Evolutionary conservation across 768 basidiomycete genomes (phyloP), one percentile per base, ranked within the genome.

Genomic region (Leccinellum luteum): DNA sequence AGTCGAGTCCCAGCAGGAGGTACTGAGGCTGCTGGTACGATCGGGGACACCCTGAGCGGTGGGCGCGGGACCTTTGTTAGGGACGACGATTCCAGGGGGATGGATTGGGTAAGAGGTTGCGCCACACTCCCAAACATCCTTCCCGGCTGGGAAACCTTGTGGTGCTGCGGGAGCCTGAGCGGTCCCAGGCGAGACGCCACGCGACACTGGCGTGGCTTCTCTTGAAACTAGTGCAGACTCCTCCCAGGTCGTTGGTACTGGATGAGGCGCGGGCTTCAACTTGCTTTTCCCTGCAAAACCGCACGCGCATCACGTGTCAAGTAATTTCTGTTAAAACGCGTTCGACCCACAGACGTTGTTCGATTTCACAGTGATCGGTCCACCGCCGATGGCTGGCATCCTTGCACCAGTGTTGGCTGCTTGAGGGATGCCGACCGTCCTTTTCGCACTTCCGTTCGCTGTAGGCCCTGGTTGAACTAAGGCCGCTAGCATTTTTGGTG

Each of bases 321-420:
- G 14, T 28, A 35, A 9, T n/a, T n/a, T n/a, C n/a, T n/a, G n/a
- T n/a, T n/a, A 15, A 34, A 10, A 34, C 7, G 21, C 4, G 9
- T 14, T n/a, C 17, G 7, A 70, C 70, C 57, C 45, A 72, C 70
- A 72, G 54, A 72, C 64, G 43, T 70, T 68, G 51, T 27, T 56
- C 17, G 66, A 58, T 57, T 73, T 72, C 17, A 72, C 66, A 3
- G 21, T 31, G 23, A 73, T 30, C 6, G 62, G 43, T 6, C 70
- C 70, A 19, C 70, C 70, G 1, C 68, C 70, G 25, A 72, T 48
- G 21, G 70, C 70, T 50, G 70, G 70, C 51, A 49, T 3, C 54
- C 54, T 69, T 12, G 38, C 17, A 19, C 31, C 23, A n/a, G 50
- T 21, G 25, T 35, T 19, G 34, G 30, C 41, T 49, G 10, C 57